A percentile compares a stretch with the other conserved stretches of the same genome.
These are phyloP conservation scores for Diaporthe sp. DNA, from an alignment of 2,329 filamentous ascomycete genomes.

Conservation along the genomic window DNA sequence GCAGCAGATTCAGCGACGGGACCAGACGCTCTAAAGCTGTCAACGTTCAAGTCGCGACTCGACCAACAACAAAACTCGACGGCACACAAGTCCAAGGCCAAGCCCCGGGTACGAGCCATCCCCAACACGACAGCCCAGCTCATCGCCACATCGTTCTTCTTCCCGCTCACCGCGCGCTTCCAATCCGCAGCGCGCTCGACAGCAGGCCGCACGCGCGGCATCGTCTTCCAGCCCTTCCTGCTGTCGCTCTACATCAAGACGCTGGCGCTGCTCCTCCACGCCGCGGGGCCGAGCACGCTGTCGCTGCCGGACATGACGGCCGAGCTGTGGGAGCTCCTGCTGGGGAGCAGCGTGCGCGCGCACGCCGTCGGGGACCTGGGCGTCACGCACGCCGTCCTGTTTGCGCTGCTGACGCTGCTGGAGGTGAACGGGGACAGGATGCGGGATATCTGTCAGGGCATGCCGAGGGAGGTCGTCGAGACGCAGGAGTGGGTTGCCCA, in stretches of 20 bases:
- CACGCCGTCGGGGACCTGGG: conserved; percentile 71
- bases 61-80: conserved; percentile 66
- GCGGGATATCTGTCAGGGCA: conserved; percentile 78
- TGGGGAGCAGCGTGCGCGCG: conserved; percentile 71
- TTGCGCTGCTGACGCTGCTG: conserved; percentile 83
- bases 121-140: conserved; percentile 84
- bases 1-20: conserved; percentile 86
- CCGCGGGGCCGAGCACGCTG: conserved; percentile 83
- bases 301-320: conserved; percentile 83
- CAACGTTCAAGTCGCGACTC: conserved; percentile 87
- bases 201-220: conserved; percentile 60
- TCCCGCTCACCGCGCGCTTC: conserved; percentile 86
- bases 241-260: conserved; percentile 89
- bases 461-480: conserved; percentile 85
- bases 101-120: conserved; percentile 66
- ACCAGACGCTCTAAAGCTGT: conserved; percentile 87
- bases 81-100: conserved; percentile 50
- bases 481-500: conserved; percentile 86
- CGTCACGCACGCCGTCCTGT: conserved; percentile 81
- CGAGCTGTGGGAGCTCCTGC: conserved; percentile 87
- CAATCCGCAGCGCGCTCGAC: conserved; percentile 70
- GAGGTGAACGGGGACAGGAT: conserved; percentile 84
- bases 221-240: conserved; percentile 81
- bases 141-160: conserved; percentile 85
- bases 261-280: conserved; percentile 84